These are phyloP conservation scores for Murraya paniculata DNA, from an alignment of 345 rosid genomes.

Conservation along the genomic window DNA sequence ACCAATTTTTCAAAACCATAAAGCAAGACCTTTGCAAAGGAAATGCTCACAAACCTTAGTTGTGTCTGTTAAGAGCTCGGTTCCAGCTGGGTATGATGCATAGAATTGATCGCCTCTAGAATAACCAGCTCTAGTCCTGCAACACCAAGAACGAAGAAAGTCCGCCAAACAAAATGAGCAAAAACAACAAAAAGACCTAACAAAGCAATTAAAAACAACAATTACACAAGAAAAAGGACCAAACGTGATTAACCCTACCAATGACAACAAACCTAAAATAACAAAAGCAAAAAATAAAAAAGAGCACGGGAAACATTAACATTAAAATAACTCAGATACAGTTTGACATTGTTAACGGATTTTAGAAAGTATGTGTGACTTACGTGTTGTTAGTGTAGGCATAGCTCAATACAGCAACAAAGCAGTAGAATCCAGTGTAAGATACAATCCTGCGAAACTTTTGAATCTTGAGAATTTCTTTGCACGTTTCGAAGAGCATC, in stretches of 20 bases:
- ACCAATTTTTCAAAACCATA: not conserved
- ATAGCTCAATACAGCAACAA: slow-evolving; percentile 53
- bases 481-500: slow-evolving; percentile 42
- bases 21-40: not conserved
- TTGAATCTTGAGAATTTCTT: slow-evolving; percentile 72
- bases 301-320: not conserved
- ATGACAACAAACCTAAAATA: not conserved
- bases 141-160: slow-evolving; percentile 13
- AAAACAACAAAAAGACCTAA: not conserved
- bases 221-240: not conserved
- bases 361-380: slow-evolving; percentile 13
- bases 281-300: not conserved
- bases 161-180: not conserved
- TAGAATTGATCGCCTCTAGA: slow-evolving; percentile 88
- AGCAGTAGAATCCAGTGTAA: slow-evolving; percentile 70
- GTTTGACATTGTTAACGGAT: not conserved
- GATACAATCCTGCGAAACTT: slow-evolving; percentile 72
- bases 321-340: not conserved
- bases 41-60: slow-evolving; percentile 44
- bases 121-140: slow-evolving; percentile 86
- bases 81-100: slow-evolving; percentile 92
- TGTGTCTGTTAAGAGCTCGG: slow-evolving; percentile 81
- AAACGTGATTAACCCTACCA: not conserved
- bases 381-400: slow-evolving; percentile 86
- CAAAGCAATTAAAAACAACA: not conserved